Conservation (phyloP, 495 filamentous ascomycete species). For the Penicillium macrosclerotiorum region DNA sequence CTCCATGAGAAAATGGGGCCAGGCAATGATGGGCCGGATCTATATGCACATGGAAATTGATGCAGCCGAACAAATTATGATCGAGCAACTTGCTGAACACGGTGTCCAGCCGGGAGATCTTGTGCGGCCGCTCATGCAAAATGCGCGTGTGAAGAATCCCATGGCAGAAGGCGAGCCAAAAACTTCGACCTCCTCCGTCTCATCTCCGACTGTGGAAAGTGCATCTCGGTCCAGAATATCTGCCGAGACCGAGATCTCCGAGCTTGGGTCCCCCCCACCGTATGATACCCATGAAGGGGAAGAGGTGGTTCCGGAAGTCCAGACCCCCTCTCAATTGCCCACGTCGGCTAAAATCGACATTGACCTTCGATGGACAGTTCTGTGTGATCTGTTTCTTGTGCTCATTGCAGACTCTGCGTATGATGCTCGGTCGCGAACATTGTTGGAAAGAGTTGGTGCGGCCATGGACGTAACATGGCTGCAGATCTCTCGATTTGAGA, state of each 20-base stretch:
- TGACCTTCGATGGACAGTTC: slow-evolving; percentile 93
- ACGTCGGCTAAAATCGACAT: slow-evolving; percentile 85
- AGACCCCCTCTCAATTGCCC: slow-evolving; percentile 76
- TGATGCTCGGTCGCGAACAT: slow-evolving; percentile 80
- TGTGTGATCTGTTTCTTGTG: slow-evolving; percentile 94
- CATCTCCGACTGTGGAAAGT: slow-evolving; percentile 28
- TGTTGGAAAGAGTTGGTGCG: slow-evolving; percentile 80
- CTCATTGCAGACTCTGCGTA: slow-evolving; percentile 94
- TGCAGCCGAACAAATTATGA: slow-evolving; percentile 90
- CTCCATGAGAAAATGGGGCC: slow-evolving; percentile 89
- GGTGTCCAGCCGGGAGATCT: slow-evolving; percentile 83
- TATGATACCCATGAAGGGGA: slow-evolving; percentile 70
- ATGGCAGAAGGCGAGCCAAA: slow-evolving; percentile 54
- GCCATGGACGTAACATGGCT: slow-evolving; percentile 82
- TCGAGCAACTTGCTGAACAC: slow-evolving; percentile 92
- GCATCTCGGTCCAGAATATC: slow-evolving; percentile 27
- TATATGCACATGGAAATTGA: slow-evolving; percentile 97
- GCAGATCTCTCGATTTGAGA: slow-evolving; percentile 95
- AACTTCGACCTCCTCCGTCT: slow-evolving; percentile 28
- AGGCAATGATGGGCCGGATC: slow-evolving; percentile 92
- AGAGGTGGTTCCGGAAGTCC: slow-evolving; percentile 65
- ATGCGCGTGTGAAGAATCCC: slow-evolving; percentile 90
- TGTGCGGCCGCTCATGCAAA: slow-evolving; percentile 84
- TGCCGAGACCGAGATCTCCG: slow-evolving; percentile 29
- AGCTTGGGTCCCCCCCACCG: slow-evolving; percentile 59